Percentiles rank a stretch among this genome's conserved stretches.
Conservation (phyloP, 2,329 filamentous ascomycete genomes). For the Beauveria rudraprayagi region DNA sequence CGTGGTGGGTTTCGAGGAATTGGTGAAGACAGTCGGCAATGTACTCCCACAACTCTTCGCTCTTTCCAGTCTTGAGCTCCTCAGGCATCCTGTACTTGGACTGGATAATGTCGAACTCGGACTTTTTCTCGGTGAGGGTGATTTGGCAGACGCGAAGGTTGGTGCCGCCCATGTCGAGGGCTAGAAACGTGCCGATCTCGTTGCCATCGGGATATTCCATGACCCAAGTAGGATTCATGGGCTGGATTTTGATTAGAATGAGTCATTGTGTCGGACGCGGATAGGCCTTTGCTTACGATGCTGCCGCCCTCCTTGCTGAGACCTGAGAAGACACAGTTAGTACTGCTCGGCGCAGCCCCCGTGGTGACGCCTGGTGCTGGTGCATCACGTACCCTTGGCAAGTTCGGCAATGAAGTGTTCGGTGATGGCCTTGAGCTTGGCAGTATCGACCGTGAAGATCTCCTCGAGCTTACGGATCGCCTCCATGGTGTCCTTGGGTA, state of each 20-base stretch:
- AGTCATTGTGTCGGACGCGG: neutral
- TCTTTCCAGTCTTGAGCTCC: slow-evolving; percentile 76
- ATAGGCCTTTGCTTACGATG: slow-evolving; percentile 57
- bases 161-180: slow-evolving; percentile 92
- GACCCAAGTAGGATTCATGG: slow-evolving; percentile 97
- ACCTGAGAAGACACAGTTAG: slow-evolving; percentile 38
- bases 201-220: slow-evolving; percentile 81
- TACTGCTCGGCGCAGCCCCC: neutral
- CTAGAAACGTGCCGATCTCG: slow-evolving; percentile 80
- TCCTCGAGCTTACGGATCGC: slow-evolving; percentile 82
- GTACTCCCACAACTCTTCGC: slow-evolving; percentile 89
- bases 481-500: slow-evolving; percentile 71
- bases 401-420: slow-evolving; percentile 85
- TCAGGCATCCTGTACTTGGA: slow-evolving; percentile 94
- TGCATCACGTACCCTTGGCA: slow-evolving; percentile 56
- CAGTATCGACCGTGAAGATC: slow-evolving; percentile 66
- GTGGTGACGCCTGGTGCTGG: neutral
- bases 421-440: slow-evolving; percentile 83
- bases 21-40: slow-evolving; percentile 87
- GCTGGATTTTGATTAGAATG: slow-evolving; percentile 42
- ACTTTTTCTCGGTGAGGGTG: slow-evolving; percentile 75
- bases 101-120: slow-evolving; percentile 89
- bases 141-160: slow-evolving; percentile 94
- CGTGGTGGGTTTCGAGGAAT: slow-evolving; percentile 81
- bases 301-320: slow-evolving; percentile 81